Base-by-base conservation (phyloP, 257 asterid species). In the Rubia yunnanensis region DNA sequence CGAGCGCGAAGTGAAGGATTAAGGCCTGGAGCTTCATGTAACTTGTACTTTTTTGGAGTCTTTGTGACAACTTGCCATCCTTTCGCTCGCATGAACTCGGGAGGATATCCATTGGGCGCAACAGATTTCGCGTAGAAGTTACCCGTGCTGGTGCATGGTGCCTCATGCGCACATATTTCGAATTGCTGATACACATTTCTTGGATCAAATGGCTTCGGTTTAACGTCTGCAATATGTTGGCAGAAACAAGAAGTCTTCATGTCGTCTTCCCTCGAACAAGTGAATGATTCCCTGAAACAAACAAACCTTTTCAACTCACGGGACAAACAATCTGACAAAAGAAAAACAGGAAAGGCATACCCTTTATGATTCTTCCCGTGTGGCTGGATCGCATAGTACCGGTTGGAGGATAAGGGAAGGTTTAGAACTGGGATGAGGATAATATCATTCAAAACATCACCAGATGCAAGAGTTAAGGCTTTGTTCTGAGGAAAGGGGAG, bases 401-500 rank as follows among this genome's bases (percentile, higher is more conserved):
- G 84, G 27, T 88, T 86, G 70, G 85, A 83, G 49, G 84, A 81
- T 60, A 83, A 15, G 0, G 90, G 85, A 36, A 72, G 86, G 46
- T 83, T 72, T 24, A 86, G 86, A 71, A 75, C 76, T 0, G 95
- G 92, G 59, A 53, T 50, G 57, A 50, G 57, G 27, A 50, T 50
- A 50, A 50, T 4, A 50, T 50, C 57, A 20, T 14, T 0, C 36
- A 7, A 0, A 1, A 58, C 11, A 14, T 14, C 10, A 20, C 73
- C 79, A 7, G 2, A n/a, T 44, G 4, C 20, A 31, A 84, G 70
- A 1, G 64, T 66, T 54, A 82, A 60, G 63, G 77, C 76, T 68
- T 84, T 84, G 82, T 82, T 73, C 70, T 84, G 96, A 65, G 94
- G 96, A 67, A 88, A 78, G 10, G 89, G 91, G 14, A 86, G 54